Evolutionary conservation across 2,329 filamentous ascomycete species (phyloP), one percentile per base, ranked within the genome.

Genomic region (Myriosclerotinia duriaeana): DNA sequence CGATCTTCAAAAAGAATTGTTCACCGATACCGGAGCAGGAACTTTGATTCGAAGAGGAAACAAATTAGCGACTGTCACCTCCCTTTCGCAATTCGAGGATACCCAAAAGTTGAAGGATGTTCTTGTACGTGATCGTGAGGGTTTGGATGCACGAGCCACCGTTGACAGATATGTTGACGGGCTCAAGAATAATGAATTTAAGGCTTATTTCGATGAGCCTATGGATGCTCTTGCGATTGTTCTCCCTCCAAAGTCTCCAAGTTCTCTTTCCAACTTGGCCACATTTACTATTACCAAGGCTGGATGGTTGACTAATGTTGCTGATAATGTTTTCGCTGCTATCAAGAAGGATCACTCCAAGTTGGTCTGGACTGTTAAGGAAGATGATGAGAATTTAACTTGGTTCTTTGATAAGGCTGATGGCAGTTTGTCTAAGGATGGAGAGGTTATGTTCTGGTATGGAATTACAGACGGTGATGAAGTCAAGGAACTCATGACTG

Each of bases 371-470:
- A 96, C 93, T n/a, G 94, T 97, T 68, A 94, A 91, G 81, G 90
- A 93, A 75, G 90, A 96, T 72, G 93, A 98, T 74, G 94, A 98
- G 84, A 97, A 98, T 78, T 83, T 98, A 74, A 93, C 92, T 14
- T 98, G 94, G 95, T 97, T 98, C 83, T 96, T 96, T 72, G 93
- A 97, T 79, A 97, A 97, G 84, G 90, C 94, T 12, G 93, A 97
- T 73, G 94, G 95, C 66, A 97, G 92, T 78, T 85, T 97, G 74
- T 92, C 90, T 69, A 87, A 89, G 66, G 88, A 92, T 72, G 92
- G 92, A 67, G 92, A 93, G 75, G 92, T 97, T 50, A 88, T 98
- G 75, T 98, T 98, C 83, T 98, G 94, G 91, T 97, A 96, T 78
- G 76, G 76, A 56, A 87, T 95, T 67, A 90, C 95, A 71, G 88